These are phyloP conservation scores for Paramecium octaurelia DNA, from an alignment of 73 alveolate genomes.

Conservation along the genomic window DNA sequence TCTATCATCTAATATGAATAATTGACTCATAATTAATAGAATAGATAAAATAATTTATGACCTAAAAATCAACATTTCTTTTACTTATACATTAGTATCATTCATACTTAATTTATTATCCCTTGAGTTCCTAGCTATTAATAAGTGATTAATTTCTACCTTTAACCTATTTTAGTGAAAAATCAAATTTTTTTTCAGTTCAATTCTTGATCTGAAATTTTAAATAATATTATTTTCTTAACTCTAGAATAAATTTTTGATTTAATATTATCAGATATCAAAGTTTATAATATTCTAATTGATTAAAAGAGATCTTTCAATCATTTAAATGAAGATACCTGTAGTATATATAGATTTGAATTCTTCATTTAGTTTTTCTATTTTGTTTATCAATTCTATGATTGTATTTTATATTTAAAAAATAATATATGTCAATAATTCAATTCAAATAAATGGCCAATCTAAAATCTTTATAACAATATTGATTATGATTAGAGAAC, in stretches of 20 bases:
- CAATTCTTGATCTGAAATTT: background rate
- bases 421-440: background rate
- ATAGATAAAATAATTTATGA: background rate
- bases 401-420: background rate
- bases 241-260: background rate
- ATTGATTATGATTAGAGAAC: background rate
- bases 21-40: background rate
- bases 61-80: background rate
- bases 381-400: background rate
- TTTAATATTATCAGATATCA: background rate
- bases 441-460: background rate
- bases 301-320: background rate
- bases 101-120: background rate
- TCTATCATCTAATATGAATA: background rate
- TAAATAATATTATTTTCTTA: background rate
- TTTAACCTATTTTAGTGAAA: background rate
- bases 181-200: background rate
- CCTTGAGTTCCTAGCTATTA: background rate
- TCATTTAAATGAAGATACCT: background rate
- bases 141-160: background rate
- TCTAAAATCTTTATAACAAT: constrained; percentile 16
- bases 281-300: background rate
- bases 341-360: background rate
- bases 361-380: background rate
- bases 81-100: background rate